Evolutionary conservation across 768 basidiomycete species (phyloP), one percentile per base, ranked within the genome.

Genomic region (Rhizopogon roseolus): DNA sequence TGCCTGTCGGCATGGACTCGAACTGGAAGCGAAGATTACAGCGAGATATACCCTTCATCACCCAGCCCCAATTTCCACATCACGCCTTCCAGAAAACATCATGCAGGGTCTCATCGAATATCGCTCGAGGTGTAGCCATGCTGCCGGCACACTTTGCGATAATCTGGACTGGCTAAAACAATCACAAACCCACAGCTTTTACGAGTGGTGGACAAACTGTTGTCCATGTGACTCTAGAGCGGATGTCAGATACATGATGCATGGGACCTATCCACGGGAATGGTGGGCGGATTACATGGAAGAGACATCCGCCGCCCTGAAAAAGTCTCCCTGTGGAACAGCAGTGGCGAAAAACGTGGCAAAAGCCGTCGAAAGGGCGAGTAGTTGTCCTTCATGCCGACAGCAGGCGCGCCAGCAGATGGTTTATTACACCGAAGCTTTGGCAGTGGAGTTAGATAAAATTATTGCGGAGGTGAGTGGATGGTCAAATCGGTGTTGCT

Each of bases 201-300:
- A 64, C 49, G 54, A 54, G 49, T 66, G 66, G 66, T 68, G 66
- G 64, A 66, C 62, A 39, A 55, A 49, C 41, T 66, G 64, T 34
- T 68, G 66, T 41, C 49, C 45, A 54, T 66, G 65, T 40, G 17
- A 36, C 9, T 60, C 56, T 22, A 65, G 60, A 39, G 57, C 54
- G 9, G 64, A 66, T 13, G 5, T 49, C 6, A 65, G 62, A 14
- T 68, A 62, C 57, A 13, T 68, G 54, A 55, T 62, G 46, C 57
- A 68, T 37, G 57, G 62, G 7, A 41, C 56, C 6, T 66, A 68
- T 36, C 62, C 66, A n/a, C 57, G 66, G 50, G 60, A 56, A 36
- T 67, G 68, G 68, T 70, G 60, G 68, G 65, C 49, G 6, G 66
- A 64, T 41, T 68, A 68, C 51, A 64, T 67, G 66, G 65, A 67